Base-by-base conservation (phyloP, 495 filamentous ascomycete genomes). In the Peziza echinospora region DNA sequence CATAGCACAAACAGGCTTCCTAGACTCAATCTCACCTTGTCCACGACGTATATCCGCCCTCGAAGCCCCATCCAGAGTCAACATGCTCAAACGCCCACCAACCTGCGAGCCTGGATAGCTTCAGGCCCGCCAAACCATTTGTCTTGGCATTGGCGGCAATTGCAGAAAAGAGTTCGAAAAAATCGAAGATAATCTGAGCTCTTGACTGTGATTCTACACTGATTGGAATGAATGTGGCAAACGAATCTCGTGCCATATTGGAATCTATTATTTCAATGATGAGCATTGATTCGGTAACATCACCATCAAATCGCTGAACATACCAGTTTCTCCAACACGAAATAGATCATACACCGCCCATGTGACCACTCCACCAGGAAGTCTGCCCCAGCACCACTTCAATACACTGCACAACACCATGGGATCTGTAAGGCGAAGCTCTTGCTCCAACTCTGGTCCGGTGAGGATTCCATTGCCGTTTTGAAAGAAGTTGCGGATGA, bases 261-360 rank as follows among this genome's bases (percentile, higher is more conserved):
- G 91, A 93, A 65, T 94, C 89, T 93, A 58, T 25, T n/a, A 37
- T 3, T 17, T 17, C 5, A 43, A 43, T 3, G 11, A 43, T 43
- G 10, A 43, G 41, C 41, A 23, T 22, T 6, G 6, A 25, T 17
- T 46, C 11, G 21, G 11, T 10, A 13, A 43, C n/a, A n/a, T 3
- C 0, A 37, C 3, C 30, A 6, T 37, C 13, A 11, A 5, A 3
- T 43, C n/a, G n/a, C 21, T 10, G 16, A 11, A n/a, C 41, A 5
- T 76, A 93, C 85, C 84, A 69, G 80, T 73, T 66, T 96, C 89
- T 54, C 87, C 89, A 53, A 92, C 80, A 59, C 78, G 83, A 69
- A 97, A 97, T 13, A 93, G 66, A 52, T 96, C 85, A 57, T 97
- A 97, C 22, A 82, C 84, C 51, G 93, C 84, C 91, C 91, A 96